Evolutionary conservation across 2,329 filamentous ascomycete genomes (phyloP).

Genomic region (Trichoderma atroviride): DNA sequence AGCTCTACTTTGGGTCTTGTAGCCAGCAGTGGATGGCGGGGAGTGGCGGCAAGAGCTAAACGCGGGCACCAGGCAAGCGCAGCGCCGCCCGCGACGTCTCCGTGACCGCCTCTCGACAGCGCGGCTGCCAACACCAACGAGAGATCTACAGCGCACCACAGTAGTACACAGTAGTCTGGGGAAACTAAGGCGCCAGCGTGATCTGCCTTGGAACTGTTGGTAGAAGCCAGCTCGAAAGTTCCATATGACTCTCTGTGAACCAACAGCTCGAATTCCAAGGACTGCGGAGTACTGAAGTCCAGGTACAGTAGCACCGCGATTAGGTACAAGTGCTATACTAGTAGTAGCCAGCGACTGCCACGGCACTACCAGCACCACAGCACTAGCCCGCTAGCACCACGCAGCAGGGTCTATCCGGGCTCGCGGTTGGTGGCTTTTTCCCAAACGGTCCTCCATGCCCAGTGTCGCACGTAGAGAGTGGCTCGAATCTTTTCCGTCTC

Average conservation of each 20-base stretch:
- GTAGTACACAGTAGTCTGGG: not conserved
- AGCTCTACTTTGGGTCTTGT: not conserved
- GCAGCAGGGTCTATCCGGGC: slow-evolving; percentile 9
- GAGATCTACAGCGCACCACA: slow-evolving; percentile 7
- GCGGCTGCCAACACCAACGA: not conserved
- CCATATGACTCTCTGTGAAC: not conserved
- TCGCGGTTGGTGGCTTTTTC: slow-evolving; percentile 25
- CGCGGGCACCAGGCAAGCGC: slow-evolving; percentile 16
- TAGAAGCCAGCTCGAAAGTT: not conserved
- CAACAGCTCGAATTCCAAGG: slow-evolving; percentile 6
- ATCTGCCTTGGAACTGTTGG: not conserved
- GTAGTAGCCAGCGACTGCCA: not conserved
- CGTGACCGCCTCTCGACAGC: not conserved
- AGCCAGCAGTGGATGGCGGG: not conserved
- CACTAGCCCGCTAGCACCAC: not conserved
- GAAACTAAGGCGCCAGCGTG: not conserved
- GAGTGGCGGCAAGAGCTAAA: slow-evolving; percentile 20
- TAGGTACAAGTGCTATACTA: no score
- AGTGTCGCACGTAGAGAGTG: slow-evolving; percentile 21
- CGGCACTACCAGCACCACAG: not conserved
- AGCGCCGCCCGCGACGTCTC: not conserved
- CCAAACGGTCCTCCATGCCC: slow-evolving; percentile 17
- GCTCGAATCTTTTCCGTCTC: slow-evolving; percentile 7
- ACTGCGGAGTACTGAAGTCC: not conserved
- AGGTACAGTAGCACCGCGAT: not conserved